Percentiles rank a stretch among this genome's conserved stretches.
These are phyloP conservation scores for Xylaria telfairii DNA, from an alignment of 495 filamentous ascomycete species.

Conservation along the genomic window DNA sequence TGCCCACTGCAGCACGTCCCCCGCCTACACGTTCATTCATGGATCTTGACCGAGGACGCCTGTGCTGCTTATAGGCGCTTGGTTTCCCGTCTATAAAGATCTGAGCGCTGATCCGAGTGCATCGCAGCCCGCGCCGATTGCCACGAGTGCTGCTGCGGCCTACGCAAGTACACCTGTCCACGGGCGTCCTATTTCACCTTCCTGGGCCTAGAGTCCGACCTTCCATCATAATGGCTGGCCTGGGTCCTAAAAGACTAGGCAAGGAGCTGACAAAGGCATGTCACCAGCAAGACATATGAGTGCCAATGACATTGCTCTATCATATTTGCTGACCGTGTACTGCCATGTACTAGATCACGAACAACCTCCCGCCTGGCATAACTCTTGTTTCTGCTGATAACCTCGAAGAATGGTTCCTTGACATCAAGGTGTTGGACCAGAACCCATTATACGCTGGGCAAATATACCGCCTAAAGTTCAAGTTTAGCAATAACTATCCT, in stretches of 20 bases:
- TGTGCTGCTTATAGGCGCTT: slow-evolving; percentile 24
- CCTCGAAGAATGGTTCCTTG: slow-evolving; percentile 89
- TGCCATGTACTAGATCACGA: slow-evolving; percentile 53
- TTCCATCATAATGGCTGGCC: slow-evolving; percentile 44
- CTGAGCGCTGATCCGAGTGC: background rate
- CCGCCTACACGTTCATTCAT: slow-evolving; percentile 17
- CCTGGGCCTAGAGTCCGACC: slow-evolving; percentile 7
- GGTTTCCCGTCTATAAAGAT: background rate
- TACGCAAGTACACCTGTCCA: background rate
- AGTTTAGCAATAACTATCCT: slow-evolving; percentile 82
- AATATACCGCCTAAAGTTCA: slow-evolving; percentile 85
- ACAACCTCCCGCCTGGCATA: slow-evolving; percentile 72
- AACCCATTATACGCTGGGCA: slow-evolving; percentile 89
- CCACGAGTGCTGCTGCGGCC: background rate
- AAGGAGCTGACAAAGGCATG: slow-evolving; percentile 62
- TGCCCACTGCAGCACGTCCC: background rate
- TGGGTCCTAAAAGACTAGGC: slow-evolving; percentile 55
- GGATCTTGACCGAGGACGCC: slow-evolving; percentile 16
- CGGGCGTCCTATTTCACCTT: background rate
- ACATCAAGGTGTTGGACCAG: slow-evolving; percentile 86
- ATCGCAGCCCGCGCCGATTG: background rate
- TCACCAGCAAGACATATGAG: background rate
- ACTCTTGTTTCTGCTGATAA: slow-evolving; percentile 78
- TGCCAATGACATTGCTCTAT: background rate
- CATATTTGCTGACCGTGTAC: slow-evolving; percentile 26